Evolutionary conservation across 1,284 basidiomycete species (phyloP).

Genomic region (Laetiporus sulphureus): DNA sequence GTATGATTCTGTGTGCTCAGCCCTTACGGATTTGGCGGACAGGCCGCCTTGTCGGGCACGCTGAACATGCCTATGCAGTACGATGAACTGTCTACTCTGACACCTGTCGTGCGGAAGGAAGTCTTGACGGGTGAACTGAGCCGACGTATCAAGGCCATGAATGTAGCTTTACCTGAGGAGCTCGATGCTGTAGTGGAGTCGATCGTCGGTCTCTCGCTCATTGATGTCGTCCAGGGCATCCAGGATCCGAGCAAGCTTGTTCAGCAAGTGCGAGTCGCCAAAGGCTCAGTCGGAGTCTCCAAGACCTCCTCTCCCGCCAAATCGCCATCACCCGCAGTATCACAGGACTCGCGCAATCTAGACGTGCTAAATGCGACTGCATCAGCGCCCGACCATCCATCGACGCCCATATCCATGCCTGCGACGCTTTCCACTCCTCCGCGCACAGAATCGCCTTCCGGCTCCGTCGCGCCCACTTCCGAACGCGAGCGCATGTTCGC

Average conservation of each 20-base stretch:
- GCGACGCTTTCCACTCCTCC: constrained; percentile 70
- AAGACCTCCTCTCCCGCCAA: constrained; percentile 24
- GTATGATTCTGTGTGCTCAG: neutral
- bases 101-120: constrained; percentile 78
- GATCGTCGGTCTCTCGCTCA: constrained; percentile 61
- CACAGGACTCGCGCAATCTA: constrained; percentile 57
- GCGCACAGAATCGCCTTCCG: constrained; percentile 73
- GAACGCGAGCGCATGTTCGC: constrained; percentile 72
- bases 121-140: constrained; percentile 77
- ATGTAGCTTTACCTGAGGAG: constrained; percentile 44
- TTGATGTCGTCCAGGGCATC: constrained; percentile 69
- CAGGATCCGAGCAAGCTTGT: constrained; percentile 61
- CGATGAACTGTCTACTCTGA: constrained; percentile 73
- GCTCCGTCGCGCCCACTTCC: constrained; percentile 61
- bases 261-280: constrained; percentile 51
- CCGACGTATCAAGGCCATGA: constrained; percentile 59
- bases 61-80: constrained; percentile 75
- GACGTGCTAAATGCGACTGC: constrained; percentile 66
- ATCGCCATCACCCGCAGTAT: constrained; percentile 42
- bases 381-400: constrained; percentile 76
- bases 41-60: constrained; percentile 75
- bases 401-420: constrained; percentile 71
- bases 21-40: neutral
- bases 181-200: constrained; percentile 62
- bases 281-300: constrained; percentile 30